Base-by-base conservation (phyloP, 176 grass and related monocot species). In the Avena eriantha region DNA sequence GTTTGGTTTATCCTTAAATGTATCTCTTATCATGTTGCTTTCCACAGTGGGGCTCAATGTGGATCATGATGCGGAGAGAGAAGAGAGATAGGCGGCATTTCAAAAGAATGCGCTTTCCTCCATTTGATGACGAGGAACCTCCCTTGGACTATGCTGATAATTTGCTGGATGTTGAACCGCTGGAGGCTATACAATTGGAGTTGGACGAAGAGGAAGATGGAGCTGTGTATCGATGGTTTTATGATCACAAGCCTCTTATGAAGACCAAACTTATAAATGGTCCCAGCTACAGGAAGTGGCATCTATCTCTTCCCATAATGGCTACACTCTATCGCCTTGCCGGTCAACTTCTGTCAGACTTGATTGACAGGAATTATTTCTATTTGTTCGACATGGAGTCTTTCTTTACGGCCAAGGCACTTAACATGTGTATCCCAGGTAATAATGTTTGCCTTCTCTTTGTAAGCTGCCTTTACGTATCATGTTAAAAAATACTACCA, bases 361-460 rank as follows among this genome's bases (percentile, higher is more conserved):
- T 98, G 89, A 92, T 82, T 23, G 97, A 98, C 81, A 89, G 90
- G 16, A 98, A 98, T 70, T 98, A 98, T 79, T 98, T 96, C 80
- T 98, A 98, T 84, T 41, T 98, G 65, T 98, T 98, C 60, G 94
- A 98, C 16, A 98, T 96, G 92, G 97, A 98, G 77, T 98, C 97
- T 3, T 98, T 98, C 83, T 98, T 98, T 47, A 98, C 97, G 67
- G 94, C 97, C 66, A 98, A 98, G 82, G 97, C 97, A 12, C 89
- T 98, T 9, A 98, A 98, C 34, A 98, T 98, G 97, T 98, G 97
- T 66, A 98, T 98, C 83, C 97, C 97, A 89, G 97, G 97, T 96
- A 94, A 83, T 31, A 10, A 59, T 31, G 17, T 17, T 73, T 18
- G 15, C 22, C 73, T 86, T 80, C 41, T 80, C 4, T 71, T 49